These are phyloP conservation scores for Populus alba DNA, from an alignment of 345 rosid genomes.

Conservation along the genomic window DNA sequence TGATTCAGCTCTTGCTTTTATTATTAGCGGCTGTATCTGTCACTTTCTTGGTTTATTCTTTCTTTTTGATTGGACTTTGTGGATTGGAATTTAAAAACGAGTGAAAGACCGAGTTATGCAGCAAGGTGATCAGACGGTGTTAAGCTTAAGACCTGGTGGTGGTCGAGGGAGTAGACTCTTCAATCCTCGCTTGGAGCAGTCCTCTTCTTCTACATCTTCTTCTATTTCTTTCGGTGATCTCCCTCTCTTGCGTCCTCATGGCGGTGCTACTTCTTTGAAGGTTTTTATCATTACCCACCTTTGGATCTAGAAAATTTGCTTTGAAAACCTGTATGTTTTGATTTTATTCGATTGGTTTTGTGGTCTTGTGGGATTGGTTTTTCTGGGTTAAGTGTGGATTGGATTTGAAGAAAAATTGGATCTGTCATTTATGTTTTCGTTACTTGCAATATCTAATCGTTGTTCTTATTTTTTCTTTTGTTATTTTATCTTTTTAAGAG, in stretches of 20 bases:
- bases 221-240: slow-evolving; percentile 67
- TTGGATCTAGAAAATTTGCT: slow-evolving; percentile 42
- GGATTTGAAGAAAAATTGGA: slow-evolving; percentile 6
- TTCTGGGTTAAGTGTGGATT: background rate
- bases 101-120: slow-evolving; percentile 71
- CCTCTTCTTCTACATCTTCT: slow-evolving; percentile 34
- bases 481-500: background rate
- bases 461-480: background rate
- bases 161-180: slow-evolving; percentile 86
- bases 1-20: background rate
- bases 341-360: background rate
- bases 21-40: slow-evolving; percentile 30
- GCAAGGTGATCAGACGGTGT: slow-evolving; percentile 87
- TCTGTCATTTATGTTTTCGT: background rate
- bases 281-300: slow-evolving; percentile 23
- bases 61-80: slow-evolving; percentile 27
- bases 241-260: slow-evolving; percentile 71
- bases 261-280: slow-evolving; percentile 44
- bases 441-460: background rate
- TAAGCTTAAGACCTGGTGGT: slow-evolving; percentile 99
- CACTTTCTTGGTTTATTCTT: slow-evolving; percentile 4
- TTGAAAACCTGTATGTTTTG: background rate
- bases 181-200: slow-evolving; percentile 52
- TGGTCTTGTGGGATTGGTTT: background rate
- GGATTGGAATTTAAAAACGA: slow-evolving; percentile 27